Evolutionary conservation across 345 rosid genomes (phyloP).

Genomic region (Excoecaria agallocha): DNA sequence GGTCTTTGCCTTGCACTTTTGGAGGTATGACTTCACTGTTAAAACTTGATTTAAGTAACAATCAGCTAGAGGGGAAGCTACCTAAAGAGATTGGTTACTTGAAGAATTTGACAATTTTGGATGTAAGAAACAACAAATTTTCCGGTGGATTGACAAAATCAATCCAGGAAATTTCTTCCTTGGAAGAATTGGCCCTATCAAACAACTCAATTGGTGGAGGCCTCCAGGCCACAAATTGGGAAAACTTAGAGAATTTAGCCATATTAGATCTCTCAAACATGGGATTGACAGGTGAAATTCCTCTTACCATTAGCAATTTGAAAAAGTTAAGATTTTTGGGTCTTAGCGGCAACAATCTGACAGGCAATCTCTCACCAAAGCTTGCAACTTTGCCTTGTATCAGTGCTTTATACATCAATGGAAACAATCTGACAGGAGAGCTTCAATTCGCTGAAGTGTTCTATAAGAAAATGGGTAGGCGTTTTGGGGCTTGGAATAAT

Average conservation of each 20-base stretch:
- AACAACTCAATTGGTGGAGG: conserved; percentile 60
- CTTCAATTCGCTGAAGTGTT: conserved; percentile 53
- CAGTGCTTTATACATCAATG: conserved; percentile 59
- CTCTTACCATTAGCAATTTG: conserved; percentile 51
- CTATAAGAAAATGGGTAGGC: conserved; percentile 66
- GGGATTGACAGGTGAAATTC: conserved; percentile 62
- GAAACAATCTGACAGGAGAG: conserved; percentile 84
- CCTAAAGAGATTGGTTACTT: conserved; percentile 48
- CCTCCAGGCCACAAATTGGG: conserved; percentile 53
- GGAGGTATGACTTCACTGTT: conserved; percentile 59
- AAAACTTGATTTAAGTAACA: conserved; percentile 84
- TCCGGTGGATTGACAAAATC: conserved; percentile 62
- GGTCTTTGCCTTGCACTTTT: conserved; percentile 51
- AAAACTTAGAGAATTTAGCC: conserved; percentile 46
- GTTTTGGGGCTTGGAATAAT: conserved; percentile 87
- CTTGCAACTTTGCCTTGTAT: conserved; percentile 65
- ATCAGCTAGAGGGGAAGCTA: conserved; percentile 51
- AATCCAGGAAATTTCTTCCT: conserved; percentile 52
- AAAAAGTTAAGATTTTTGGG: conserved; percentile 74
- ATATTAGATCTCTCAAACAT: conserved; percentile 62
- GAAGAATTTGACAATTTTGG: conserved; percentile 72
- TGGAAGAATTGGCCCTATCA: conserved; percentile 65
- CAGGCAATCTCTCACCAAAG: conserved; percentile 50
- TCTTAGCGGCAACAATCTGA: conserved; percentile 64
- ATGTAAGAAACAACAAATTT: conserved; percentile 65